These are phyloP conservation scores for Arachnomyces sp. DNA, from an alignment of 2,329 filamentous ascomycete genomes.

Conservation along the genomic window DNA sequence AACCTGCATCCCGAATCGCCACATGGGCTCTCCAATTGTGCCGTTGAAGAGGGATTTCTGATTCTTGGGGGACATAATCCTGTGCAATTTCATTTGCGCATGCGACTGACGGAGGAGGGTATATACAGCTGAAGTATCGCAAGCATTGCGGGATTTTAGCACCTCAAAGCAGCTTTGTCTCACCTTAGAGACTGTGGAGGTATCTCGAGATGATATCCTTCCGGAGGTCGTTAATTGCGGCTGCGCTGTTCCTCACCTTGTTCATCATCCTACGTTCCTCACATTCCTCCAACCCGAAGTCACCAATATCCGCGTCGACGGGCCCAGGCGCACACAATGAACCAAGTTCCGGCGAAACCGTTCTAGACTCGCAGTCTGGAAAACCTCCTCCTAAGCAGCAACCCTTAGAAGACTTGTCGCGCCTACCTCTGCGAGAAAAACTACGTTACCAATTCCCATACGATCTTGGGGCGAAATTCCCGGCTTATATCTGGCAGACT, in stretches of 20 bases:
- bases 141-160: background rate
- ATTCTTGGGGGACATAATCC: background rate
- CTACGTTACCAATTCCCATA: constrained; percentile 92
- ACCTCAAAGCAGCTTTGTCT: constrained; percentile 7
- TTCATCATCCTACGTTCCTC: constrained; percentile 61
- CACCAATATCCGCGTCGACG: constrained; percentile 8
- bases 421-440: constrained; percentile 66
- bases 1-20: background rate
- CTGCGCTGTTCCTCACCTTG: constrained; percentile 59
- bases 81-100: background rate
- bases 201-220: constrained; percentile 61
- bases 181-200: background rate
- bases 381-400: constrained; percentile 42
- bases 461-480: constrained; percentile 79
- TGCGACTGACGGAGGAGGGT: background rate
- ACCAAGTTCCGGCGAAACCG: constrained; percentile 10
- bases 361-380: constrained; percentile 32
- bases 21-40: background rate
- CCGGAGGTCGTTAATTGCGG: constrained; percentile 63
- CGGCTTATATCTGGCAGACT: constrained; percentile 98
- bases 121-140: background rate
- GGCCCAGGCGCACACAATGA: constrained; percentile 10
- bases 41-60: background rate
- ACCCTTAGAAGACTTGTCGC: constrained; percentile 59
- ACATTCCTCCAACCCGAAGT: constrained; percentile 29